These are phyloP conservation scores for Paracoccidioides brasiliensis DNA, from an alignment of 2,329 filamentous ascomycete species.

Conservation along the genomic window DNA sequence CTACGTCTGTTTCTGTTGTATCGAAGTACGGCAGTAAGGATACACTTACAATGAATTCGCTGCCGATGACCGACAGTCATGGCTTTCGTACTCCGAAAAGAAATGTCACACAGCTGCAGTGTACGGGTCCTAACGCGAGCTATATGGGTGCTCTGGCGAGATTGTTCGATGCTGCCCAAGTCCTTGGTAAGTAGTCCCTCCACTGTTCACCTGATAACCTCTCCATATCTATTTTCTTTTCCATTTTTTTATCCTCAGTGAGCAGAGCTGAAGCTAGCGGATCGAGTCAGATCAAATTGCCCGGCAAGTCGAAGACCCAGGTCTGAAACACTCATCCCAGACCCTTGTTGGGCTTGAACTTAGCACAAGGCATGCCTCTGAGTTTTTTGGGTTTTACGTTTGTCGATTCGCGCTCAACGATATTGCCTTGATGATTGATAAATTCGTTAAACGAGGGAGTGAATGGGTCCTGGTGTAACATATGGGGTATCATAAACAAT, in stretches of 20 bases:
- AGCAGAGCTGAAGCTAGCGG: neutral
- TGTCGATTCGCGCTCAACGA: constrained; percentile 90
- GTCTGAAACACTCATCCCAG: constrained; percentile 77
- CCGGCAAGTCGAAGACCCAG: constrained; percentile 89
- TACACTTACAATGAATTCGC: constrained; percentile 52
- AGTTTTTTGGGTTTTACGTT: constrained; percentile 96
- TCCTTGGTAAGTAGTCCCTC: constrained; percentile 56
- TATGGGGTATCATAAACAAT: neutral
- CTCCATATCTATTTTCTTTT: neutral
- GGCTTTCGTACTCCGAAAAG: constrained; percentile 58
- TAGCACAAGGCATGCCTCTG: constrained; percentile 80
- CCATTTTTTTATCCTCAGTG: neutral
- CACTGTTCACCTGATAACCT: constrained; percentile 10
- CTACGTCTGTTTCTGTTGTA: constrained; percentile 14
- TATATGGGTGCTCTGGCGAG: constrained; percentile 88
- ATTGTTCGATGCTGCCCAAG: constrained; percentile 84
- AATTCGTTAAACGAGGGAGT: constrained; percentile 90
- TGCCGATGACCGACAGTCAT: constrained; percentile 57
- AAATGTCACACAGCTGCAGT: constrained; percentile 55
- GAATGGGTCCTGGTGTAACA: constrained; percentile 67
- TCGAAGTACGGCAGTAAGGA: constrained; percentile 43
- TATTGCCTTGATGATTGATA: constrained; percentile 74
- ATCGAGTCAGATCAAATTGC: constrained; percentile 74
- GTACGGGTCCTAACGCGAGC: constrained; percentile 69
- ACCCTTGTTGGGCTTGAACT: constrained; percentile 93